phyloP scores from a whole-genome alignment of 148 eudicot genomes.

The Chenopodium formosanum region DNA sequence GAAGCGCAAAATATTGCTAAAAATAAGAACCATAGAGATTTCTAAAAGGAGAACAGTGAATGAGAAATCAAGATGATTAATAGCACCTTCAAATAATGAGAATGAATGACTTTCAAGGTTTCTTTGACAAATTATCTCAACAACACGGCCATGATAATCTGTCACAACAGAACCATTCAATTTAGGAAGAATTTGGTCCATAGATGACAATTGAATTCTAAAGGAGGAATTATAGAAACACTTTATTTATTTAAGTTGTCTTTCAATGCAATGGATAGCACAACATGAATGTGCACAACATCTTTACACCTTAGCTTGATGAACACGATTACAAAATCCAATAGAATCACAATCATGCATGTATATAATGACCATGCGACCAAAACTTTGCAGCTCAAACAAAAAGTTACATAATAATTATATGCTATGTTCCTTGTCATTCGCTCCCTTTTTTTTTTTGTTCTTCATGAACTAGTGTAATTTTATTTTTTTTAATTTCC shows the following conservation, averaged over 20 bases:
- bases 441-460: too few species aligned
- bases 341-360: neutral
- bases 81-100: slow-evolving; percentile 37
- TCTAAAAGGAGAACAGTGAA: slow-evolving; percentile 58
- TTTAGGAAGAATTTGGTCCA: slow-evolving; percentile 13
- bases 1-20: slow-evolving; percentile 43
- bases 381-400: neutral
- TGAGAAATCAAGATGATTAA: slow-evolving; percentile 46
- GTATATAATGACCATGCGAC: neutral
- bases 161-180: slow-evolving; percentile 21
- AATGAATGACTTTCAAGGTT: slow-evolving; percentile 30
- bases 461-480: too few species aligned
- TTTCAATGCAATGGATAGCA: too few species aligned
- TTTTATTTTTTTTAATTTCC: too few species aligned
- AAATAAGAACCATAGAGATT: slow-evolving; percentile 40
- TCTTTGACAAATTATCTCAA: slow-evolving; percentile 35
- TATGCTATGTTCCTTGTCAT: too few species aligned
- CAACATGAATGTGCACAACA: too few species aligned
- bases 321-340: too few species aligned
- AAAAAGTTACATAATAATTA: neutral
- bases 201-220: too few species aligned
- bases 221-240: too few species aligned
- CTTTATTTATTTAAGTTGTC: too few species aligned
- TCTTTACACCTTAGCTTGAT: too few species aligned
- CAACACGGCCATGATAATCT: slow-evolving; percentile 11